These are phyloP conservation scores for Ciborinia camelliae DNA, from an alignment of 2,329 filamentous ascomycete species.

Conservation along the genomic window DNA sequence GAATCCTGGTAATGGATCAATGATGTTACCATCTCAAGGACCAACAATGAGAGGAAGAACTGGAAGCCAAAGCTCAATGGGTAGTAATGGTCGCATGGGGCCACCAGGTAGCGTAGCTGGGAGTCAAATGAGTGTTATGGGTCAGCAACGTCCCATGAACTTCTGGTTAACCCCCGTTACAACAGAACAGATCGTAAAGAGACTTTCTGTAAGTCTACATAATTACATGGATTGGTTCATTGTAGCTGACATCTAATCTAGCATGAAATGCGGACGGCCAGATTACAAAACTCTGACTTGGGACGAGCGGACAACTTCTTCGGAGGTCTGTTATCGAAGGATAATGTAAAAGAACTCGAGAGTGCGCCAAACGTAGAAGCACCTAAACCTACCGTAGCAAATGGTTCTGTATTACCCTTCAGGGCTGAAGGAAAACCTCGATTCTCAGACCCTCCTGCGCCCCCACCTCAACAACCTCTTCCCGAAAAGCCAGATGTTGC, in stretches of 20 bases:
- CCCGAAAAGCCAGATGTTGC: constrained; percentile 84
- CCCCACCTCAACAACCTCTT: constrained; percentile 86
- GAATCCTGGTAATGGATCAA: constrained; percentile 68
- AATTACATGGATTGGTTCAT: constrained; percentile 5
- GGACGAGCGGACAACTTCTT: constrained; percentile 79
- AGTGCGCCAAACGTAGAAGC: constrained; percentile 49
- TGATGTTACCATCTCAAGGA: constrained; percentile 67
- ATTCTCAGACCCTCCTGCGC: constrained; percentile 90
- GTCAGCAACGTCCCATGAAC: constrained; percentile 71
- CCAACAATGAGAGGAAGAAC: constrained; percentile 68
- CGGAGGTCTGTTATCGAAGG: constrained; percentile 69
- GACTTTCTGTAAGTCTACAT: constrained; percentile 40
- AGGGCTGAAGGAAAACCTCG: constrained; percentile 75
- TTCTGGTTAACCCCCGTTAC: constrained; percentile 87
- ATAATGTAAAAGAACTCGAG: constrained; percentile 58
- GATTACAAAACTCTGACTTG: constrained; percentile 83
- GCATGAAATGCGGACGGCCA: constrained; percentile 87
- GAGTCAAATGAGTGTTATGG: constrained; percentile 54
- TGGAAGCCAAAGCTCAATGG: constrained; percentile 62
- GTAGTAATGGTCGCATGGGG: constrained; percentile 56
- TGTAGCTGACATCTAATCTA: constrained; percentile 41
- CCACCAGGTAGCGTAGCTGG: constrained; percentile 52
- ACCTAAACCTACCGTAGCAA: constrained; percentile 47
- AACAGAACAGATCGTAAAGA: constrained; percentile 91
- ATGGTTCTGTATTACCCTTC: constrained; percentile 45